Conservation (phyloP, 352 stramenopile genomes). For the Globisporangium nunn region DNA sequence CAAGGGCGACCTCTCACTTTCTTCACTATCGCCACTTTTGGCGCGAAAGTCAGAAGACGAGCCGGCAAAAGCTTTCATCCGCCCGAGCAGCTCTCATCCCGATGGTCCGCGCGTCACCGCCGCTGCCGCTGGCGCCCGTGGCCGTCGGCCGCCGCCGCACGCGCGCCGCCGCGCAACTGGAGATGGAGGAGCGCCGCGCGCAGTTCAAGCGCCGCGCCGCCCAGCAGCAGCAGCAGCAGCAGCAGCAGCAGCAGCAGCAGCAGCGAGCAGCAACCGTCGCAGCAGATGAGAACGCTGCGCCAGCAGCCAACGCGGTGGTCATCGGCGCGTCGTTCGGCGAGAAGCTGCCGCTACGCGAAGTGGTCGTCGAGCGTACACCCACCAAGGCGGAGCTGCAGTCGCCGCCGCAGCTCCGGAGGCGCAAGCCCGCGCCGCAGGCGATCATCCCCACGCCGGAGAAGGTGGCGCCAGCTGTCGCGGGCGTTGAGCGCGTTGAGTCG, state of each 20-base stretch:
- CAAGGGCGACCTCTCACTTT: no score
- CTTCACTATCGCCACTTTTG: no score
- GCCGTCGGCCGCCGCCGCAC: slow-evolving; percentile 19
- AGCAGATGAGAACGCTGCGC: slow-evolving; percentile 1
- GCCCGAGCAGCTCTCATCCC: neutral
- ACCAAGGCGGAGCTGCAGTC: slow-evolving; percentile 29
- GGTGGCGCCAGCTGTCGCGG: slow-evolving; percentile 4
- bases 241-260: slow-evolving; percentile 7
- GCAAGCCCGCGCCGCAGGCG: slow-evolving; percentile 14
- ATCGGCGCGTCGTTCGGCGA: slow-evolving; percentile 23
- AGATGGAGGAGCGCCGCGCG: slow-evolving; percentile 21
- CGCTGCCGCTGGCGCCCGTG: slow-evolving; percentile 6
- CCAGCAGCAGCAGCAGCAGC: neutral
- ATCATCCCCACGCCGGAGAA: slow-evolving; percentile 28
- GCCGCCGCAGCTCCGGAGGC: slow-evolving; percentile 12
- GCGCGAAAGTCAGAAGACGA: neutral
- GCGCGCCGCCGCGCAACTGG: slow-evolving; percentile 20
- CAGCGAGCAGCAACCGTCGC: slow-evolving; percentile 1
- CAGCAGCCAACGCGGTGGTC: slow-evolving; percentile 3
- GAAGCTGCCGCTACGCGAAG: slow-evolving; percentile 4
- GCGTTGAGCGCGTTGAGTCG: slow-evolving; percentile 5
- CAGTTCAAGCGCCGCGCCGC: slow-evolving; percentile 21
- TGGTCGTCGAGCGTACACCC: slow-evolving; percentile 37
- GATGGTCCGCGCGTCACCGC: neutral
- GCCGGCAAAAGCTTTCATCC: no score